A percentile compares a stretch with the other conserved stretches of the same genome.
phyloP scores from a whole-genome alignment of 2,329 filamentous ascomycete genomes.

The Exophiala oligosperma region DNA sequence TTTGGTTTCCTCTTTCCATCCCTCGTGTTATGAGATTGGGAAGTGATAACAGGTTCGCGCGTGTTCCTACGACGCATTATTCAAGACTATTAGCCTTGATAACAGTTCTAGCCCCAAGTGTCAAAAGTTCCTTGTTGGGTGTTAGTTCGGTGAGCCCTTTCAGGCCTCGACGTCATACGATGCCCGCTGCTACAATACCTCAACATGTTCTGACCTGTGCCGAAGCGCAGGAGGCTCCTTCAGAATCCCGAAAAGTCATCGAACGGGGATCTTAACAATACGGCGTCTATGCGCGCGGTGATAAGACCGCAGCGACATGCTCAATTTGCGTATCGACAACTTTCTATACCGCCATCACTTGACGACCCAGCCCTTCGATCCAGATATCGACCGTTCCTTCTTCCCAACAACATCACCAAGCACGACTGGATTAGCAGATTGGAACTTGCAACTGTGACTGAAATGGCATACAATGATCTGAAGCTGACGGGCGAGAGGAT shows the following conservation, averaged over 20 bases:
- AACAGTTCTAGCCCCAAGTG: too few relatives aligned
- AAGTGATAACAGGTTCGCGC: too few relatives aligned
- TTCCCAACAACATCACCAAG: conserved; percentile 37
- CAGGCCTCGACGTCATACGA: too few relatives aligned
- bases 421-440: conserved; percentile 59
- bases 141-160: too few relatives aligned
- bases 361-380: conserved; percentile 50
- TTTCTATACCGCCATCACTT: conserved; percentile 48
- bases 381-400: conserved; percentile 60
- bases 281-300: conserved; percentile 14
- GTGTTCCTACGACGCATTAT: too few relatives aligned
- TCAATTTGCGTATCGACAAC: conserved; percentile 30
- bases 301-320: conserved; percentile 13
- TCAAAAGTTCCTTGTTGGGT: too few relatives aligned
- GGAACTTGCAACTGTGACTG: conserved; percentile 55
- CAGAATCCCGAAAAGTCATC: not conserved
- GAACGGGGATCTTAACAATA: conserved; percentile 21
- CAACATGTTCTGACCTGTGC: too few relatives aligned
- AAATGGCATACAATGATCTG: conserved; percentile 53
- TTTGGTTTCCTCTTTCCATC: too few relatives aligned
- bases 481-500: conserved; percentile 42
- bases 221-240: not conserved
- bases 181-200: too few relatives aligned
- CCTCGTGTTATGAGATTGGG: too few relatives aligned
- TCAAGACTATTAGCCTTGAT: too few relatives aligned